Percentiles rank a stretch among this genome's conserved stretches.
Conservation (phyloP, 163 green algal genomes). For the Smithsoniella earleae region DNA sequence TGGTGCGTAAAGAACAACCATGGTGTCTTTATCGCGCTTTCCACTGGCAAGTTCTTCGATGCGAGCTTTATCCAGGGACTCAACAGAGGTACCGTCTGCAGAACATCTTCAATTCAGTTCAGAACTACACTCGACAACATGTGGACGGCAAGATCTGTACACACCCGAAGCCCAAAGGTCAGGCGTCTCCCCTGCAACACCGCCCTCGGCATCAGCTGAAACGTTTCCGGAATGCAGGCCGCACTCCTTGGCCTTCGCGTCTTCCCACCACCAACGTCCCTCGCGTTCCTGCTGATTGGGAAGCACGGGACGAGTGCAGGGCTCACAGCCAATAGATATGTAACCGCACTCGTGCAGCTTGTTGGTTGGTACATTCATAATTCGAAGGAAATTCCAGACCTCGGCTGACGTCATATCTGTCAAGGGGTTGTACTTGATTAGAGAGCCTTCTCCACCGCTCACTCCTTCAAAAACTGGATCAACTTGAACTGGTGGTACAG, state of each 20-base stretch:
- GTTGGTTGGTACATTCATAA: slow-evolving; percentile 70
- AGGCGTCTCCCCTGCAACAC: slow-evolving; percentile 11
- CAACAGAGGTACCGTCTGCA: slow-evolving; percentile 32
- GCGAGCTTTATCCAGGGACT: slow-evolving; percentile 47
- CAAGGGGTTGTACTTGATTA: slow-evolving; percentile 99
- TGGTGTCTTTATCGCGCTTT: slow-evolving; percentile 54
- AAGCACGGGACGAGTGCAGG: slow-evolving; percentile 89
- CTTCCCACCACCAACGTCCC: slow-evolving; percentile 98
- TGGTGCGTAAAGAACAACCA: slow-evolving; percentile 91
- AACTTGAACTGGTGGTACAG: slow-evolving; percentile 83
- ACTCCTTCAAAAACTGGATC: slow-evolving; percentile 92
- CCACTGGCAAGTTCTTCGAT: slow-evolving; percentile 34
- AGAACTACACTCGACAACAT: too few relatives aligned
- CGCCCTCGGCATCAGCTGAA: not conserved
- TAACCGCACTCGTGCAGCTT: slow-evolving; percentile 83
- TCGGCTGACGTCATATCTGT: slow-evolving; percentile 73
- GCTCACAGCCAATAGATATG: slow-evolving; percentile 95
- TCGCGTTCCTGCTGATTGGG: slow-evolving; percentile 96
- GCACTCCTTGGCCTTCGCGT: slow-evolving; percentile 78
- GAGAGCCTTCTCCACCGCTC: slow-evolving; percentile 64
- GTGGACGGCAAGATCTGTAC: too few relatives aligned
- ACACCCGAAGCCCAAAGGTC: slow-evolving; percentile 30
- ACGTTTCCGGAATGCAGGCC: slow-evolving; percentile 92
- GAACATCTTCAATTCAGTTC: too few relatives aligned
- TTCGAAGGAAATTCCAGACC: slow-evolving; percentile 72